Percentiles rank a stretch among this genome's conserved stretches.
Evolutionary conservation across 305 asterid species (phyloP).

Genomic region (Euphrasia arctica): DNA sequence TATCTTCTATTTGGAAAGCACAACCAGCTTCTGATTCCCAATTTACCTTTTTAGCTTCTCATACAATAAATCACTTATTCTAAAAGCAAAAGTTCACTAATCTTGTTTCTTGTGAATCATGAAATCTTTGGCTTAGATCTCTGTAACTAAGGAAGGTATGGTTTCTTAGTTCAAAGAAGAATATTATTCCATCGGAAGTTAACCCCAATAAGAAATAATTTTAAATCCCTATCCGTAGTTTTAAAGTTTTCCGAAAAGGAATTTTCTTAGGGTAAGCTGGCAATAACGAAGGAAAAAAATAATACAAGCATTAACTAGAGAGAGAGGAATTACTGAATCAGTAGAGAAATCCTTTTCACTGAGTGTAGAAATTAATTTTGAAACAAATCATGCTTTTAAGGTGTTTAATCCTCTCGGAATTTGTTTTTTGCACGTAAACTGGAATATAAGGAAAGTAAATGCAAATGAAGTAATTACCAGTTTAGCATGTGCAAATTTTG

Average conservation of each 20-base stretch:
- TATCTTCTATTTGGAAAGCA: no score
- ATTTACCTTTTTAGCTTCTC: no score
- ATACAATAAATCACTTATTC: background rate
- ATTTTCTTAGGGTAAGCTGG: background rate
- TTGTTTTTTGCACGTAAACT: background rate
- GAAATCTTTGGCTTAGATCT: no score
- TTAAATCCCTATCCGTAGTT: conserved; percentile 7
- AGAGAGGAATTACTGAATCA: no score
- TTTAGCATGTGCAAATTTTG: background rate
- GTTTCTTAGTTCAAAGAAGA: conserved; percentile 8
- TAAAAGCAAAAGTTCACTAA: no score
- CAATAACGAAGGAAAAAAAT: background rate
- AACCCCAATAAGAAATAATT: background rate
- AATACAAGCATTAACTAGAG: no score
- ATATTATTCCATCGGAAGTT: background rate
- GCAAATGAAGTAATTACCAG: background rate
- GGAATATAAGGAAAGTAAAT: background rate
- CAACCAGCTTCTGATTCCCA: no score
- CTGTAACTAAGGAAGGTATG: background rate
- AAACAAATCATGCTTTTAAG: conserved; percentile 6
- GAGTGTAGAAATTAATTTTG: background rate
- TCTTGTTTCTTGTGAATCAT: no score
- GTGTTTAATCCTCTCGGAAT: background rate
- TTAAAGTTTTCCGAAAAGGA: background rate
- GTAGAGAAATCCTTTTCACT: no score